Evolutionary conservation across 2,329 filamentous ascomycete species (phyloP).

Genomic region (Sordariomycetes sp.): DNA sequence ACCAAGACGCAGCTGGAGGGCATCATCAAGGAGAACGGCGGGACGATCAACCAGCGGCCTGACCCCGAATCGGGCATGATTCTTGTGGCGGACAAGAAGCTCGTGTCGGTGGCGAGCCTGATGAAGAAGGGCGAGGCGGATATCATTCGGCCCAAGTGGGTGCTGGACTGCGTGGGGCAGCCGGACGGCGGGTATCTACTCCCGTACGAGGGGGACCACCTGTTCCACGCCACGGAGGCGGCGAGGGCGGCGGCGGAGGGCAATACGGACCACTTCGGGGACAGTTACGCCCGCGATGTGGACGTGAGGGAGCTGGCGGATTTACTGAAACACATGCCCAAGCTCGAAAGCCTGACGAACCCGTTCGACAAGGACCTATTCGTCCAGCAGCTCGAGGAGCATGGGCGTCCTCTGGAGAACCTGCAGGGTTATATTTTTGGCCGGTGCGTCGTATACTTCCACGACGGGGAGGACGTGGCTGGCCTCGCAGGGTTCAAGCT

Average conservation of each 20-base stretch:
- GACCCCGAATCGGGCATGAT: constrained; percentile 48
- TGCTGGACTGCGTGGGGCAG: constrained; percentile 67
- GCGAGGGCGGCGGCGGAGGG: constrained; percentile 41
- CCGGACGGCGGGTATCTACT: constrained; percentile 51
- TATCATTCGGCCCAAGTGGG: constrained; percentile 72
- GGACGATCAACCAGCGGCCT: constrained; percentile 65
- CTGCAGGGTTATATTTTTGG: constrained; percentile 43
- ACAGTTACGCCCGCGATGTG: constrained; percentile 71
- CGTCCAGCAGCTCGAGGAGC: constrained; percentile 42
- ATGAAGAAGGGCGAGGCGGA: constrained; percentile 61
- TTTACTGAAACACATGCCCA: constrained; percentile 38
- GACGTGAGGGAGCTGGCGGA: constrained; percentile 49
- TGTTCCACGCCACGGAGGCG: constrained; percentile 57
- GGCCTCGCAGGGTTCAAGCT: constrained; percentile 26
- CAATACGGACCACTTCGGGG: constrained; percentile 67
- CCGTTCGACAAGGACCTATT: constrained; percentile 35
- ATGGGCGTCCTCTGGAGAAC: constrained; percentile 40
- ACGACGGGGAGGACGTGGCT: constrained; percentile 17
- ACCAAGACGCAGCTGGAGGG: constrained; percentile 70
- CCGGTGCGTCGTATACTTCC: constrained; percentile 30
- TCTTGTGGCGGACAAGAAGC: constrained; percentile 68
- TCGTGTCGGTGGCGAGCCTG: constrained; percentile 73
- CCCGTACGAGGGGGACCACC: constrained; percentile 48
- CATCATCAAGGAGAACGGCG: constrained; percentile 75
- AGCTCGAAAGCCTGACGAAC: constrained; percentile 23